Evolutionary conservation across 768 basidiomycete species (phyloP).

Genomic region (Boletus speciosus): DNA sequence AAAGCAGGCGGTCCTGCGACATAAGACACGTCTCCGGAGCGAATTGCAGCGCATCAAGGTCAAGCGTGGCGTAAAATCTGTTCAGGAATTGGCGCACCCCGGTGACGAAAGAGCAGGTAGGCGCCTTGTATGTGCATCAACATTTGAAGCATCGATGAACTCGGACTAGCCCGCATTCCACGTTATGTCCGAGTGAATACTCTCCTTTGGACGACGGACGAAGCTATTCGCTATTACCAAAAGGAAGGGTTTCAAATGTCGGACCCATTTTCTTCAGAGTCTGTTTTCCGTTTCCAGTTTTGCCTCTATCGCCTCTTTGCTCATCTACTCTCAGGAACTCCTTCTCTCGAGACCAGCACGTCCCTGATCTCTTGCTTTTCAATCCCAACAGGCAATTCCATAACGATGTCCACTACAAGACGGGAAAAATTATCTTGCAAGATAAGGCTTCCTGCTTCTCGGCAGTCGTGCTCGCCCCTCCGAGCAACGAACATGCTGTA

Average conservation of each 20-base stretch:
- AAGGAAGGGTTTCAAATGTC: conserved; percentile 53
- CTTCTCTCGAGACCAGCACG: conserved; percentile 74
- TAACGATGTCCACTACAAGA: conserved; percentile 66
- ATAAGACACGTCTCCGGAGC: conserved; percentile 84
- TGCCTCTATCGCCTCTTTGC: neutral
- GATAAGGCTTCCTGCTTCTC: conserved; percentile 99
- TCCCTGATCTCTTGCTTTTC: conserved; percentile 79
- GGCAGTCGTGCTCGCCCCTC: conserved; percentile 79
- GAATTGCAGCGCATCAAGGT: conserved; percentile 86
- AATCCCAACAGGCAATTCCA: conserved; percentile 63
- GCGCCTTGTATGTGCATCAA: conserved; percentile 10
- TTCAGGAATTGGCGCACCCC: conserved; percentile 58
- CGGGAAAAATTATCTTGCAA: conserved; percentile 87
- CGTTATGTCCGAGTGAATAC: conserved; percentile 87
- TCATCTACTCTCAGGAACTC: conserved; percentile 42
- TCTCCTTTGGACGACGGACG: conserved; percentile 58
- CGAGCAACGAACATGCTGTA: conserved; percentile 42
- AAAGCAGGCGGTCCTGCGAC: conserved; percentile 81
- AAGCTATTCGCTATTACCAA: conserved; percentile 57
- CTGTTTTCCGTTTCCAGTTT: conserved; percentile 4
- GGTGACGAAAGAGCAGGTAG: conserved; percentile 65
- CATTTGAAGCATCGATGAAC: neutral
- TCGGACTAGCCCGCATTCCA: conserved; percentile 58
- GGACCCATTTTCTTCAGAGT: conserved; percentile 55
- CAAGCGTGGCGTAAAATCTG: conserved; percentile 63